Evolutionary conservation across 768 basidiomycete species (phyloP).

Genomic region (Fibroporia radiculosa): DNA sequence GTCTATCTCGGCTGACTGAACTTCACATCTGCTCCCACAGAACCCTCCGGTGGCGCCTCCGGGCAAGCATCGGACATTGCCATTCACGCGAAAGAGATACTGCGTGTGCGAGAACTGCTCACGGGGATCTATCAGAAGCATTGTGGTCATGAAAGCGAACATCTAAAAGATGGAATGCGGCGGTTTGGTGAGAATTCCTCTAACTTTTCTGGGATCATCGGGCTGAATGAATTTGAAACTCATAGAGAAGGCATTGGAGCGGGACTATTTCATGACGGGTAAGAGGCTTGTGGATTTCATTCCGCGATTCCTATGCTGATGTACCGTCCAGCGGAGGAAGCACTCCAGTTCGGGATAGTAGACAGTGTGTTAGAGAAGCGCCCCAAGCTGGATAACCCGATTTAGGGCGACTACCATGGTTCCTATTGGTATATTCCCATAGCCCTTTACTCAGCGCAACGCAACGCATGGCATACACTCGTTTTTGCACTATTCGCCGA

Average conservation of each 20-base stretch:
- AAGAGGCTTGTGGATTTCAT: conserved; percentile 7
- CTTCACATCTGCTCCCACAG: conserved; percentile 31
- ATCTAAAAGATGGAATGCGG: conserved; percentile 49
- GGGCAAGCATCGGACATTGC: conserved; percentile 96
- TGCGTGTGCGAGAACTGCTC: conserved; percentile 75
- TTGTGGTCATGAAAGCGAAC: conserved; percentile 64
- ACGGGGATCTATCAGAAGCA: conserved; percentile 89
- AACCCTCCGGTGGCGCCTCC: conserved; percentile 93
- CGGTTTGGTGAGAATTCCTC: conserved; percentile 63
- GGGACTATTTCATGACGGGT: conserved; percentile 97
- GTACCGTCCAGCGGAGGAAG: conserved; percentile 61
- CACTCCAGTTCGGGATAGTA: conserved; percentile 85
- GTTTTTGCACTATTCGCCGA: too few relatives aligned
- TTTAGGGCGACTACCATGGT: not conserved
- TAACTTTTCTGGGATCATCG: conserved; percentile 5
- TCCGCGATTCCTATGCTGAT: not conserved
- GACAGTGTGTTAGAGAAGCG: conserved; percentile 85
- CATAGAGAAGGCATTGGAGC: conserved; percentile 80
- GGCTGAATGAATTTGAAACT: not conserved
- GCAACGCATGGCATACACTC: too few relatives aligned
- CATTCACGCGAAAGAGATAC: conserved; percentile 95
- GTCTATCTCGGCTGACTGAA: not conserved
- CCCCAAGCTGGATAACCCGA: conserved; percentile 40
- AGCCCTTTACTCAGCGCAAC: too few relatives aligned
- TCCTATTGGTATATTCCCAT: too few relatives aligned